Conservation (phyloP, 768 basidiomycete species). For the Russula dissimulans region DNA sequence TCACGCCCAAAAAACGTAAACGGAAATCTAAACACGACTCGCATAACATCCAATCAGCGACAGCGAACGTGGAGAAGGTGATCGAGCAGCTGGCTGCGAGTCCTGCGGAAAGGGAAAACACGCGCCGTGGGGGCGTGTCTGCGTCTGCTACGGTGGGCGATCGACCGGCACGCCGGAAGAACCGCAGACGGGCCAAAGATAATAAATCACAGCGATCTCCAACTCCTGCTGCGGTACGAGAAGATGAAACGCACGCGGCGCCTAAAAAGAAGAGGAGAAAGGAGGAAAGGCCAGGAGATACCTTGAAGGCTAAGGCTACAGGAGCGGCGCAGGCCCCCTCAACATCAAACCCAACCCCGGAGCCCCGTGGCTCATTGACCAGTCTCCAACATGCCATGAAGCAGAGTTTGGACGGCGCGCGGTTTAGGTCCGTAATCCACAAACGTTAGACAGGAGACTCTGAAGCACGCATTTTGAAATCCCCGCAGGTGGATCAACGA, state of each 20-base stretch:
- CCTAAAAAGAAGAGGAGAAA: slow-evolving; percentile 3
- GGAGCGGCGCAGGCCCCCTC: neutral
- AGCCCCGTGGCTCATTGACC: slow-evolving; percentile 38
- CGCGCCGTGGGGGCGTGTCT: neutral
- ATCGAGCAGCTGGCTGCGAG: slow-evolving; percentile 37
- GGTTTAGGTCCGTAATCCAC: slow-evolving; percentile 54
- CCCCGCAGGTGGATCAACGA: slow-evolving; percentile 78
- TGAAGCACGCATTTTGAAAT: neutral
- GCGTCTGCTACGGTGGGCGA: neutral
- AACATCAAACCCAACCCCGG: neutral
- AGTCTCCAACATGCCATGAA: slow-evolving; percentile 70
- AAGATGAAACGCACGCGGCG: neutral
- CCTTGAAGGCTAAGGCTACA: neutral
- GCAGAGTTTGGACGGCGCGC: slow-evolving; percentile 74
- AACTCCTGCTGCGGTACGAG: neutral
- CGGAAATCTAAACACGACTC: slow-evolving; percentile 34
- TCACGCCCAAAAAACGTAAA: slow-evolving; percentile 38
- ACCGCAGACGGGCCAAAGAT: neutral
- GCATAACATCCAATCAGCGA: slow-evolving; percentile 30
- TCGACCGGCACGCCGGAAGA: neutral
- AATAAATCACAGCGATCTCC: neutral
- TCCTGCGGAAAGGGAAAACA: slow-evolving; percentile 15
- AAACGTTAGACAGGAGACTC: neutral
- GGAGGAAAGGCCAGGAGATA: neutral
- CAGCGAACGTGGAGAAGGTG: slow-evolving; percentile 53